Base-by-base conservation (phyloP, 106 monocot genomes). In the Ottelia alismoides region DNA sequence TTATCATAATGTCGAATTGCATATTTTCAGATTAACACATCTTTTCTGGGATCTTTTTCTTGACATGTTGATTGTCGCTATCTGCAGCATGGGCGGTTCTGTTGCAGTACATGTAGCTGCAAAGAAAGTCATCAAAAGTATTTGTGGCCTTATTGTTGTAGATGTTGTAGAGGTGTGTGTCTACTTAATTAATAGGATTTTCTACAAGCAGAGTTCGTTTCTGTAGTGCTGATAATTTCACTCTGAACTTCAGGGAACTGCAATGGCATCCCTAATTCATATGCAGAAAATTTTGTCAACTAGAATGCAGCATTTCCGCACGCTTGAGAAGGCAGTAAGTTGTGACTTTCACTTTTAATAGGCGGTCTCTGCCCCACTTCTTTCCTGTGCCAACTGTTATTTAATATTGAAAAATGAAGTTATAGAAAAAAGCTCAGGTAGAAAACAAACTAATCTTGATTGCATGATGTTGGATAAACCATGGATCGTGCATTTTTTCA, bases 91-190 rank as follows among this genome's bases (percentile, higher is more conserved):
- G 96, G 96, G 96, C 45, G 96, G 96, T 65, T 89, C 96, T 20
- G 89, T 89, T 51, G 96, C 89, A 55, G 76, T 90, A 19, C 89
- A 98, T 85, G 96, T 89, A 17, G 84, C 76, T 58, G 75, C 85
- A 62, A 82, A 61, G 62, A 89, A 72, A 67, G 60, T 48, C 10
- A 66, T 89, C 14, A 25, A 56, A 29, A 82, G 55, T 61, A 30
- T 98, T 23, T 45, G 47, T 60, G 96, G 81, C 28, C 79, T 98
- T 30, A 64, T 98, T 31, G 85, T 98, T 65, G 69, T 98, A 56
- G 96, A 98, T 77, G 96, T 98, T 61, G 96, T 98, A 49, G 96
- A 98, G 96, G 96, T 98, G n/a, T 31, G 43, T 72, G 19, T 23
- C 22, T 9, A 6, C 22, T 20, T 9, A 9, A 51, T n/a, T 51